Conservation (phyloP, 1,139 yeast species). For the Geotrichum europaeum region DNA sequence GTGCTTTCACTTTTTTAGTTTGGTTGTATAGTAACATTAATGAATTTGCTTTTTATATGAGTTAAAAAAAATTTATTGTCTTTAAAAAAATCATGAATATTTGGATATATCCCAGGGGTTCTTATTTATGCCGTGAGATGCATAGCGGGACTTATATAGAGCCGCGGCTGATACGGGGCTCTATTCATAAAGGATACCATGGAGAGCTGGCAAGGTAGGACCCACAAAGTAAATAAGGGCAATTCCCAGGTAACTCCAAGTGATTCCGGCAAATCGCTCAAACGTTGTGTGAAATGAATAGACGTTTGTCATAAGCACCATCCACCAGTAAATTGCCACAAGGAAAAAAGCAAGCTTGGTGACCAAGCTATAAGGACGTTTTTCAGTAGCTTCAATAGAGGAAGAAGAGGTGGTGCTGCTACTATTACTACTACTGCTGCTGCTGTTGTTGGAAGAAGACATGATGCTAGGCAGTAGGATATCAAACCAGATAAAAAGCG, state of each 20-base stretch:
- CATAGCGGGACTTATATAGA: neutral
- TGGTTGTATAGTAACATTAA: neutral
- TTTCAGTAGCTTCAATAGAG: neutral
- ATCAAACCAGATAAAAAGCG: constrained; percentile 66
- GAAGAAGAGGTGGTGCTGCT: neutral
- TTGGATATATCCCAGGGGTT: neutral
- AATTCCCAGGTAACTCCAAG: constrained; percentile 52
- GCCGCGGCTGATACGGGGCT: neutral
- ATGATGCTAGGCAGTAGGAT: constrained; percentile 38
- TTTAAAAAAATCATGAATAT: neutral
- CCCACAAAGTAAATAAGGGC: constrained; percentile 34
- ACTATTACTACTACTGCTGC: too few relatives aligned
- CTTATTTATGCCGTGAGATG: neutral
- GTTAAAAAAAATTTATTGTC: neutral
- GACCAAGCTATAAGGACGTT: constrained; percentile 11
- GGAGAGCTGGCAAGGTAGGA: neutral
- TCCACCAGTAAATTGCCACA: constrained; percentile 70
- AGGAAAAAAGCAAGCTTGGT: constrained; percentile 40
- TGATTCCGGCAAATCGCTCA: constrained; percentile 65
- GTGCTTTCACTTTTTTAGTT: neutral
- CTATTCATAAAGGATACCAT: neutral
- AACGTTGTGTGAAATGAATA: constrained; percentile 69
- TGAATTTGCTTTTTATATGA: neutral
- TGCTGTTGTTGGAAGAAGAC: constrained; percentile 11
- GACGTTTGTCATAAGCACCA: constrained; percentile 77